phyloP scores from a whole-genome alignment of 2,329 filamentous ascomycete species.

The Pezicula carpinea region DNA sequence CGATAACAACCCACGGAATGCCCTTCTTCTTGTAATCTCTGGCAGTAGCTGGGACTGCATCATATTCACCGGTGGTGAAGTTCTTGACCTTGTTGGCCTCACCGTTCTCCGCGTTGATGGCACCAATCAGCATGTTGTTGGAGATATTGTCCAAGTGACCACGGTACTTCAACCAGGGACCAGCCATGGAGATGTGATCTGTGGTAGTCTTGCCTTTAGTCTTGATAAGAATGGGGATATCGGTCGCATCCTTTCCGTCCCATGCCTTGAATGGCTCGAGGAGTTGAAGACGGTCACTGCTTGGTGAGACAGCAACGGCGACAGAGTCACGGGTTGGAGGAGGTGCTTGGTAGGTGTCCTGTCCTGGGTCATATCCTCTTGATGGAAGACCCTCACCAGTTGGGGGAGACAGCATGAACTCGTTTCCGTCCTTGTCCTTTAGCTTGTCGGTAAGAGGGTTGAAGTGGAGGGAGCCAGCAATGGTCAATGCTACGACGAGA shows the following conservation, averaged over 20 bases:
- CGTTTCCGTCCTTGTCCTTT: slow-evolving; percentile 93
- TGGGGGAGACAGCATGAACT: slow-evolving; percentile 82
- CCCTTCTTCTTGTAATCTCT: slow-evolving; percentile 98
- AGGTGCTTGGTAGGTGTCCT: slow-evolving; percentile 94
- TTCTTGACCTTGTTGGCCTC: slow-evolving; percentile 99
- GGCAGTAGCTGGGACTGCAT: slow-evolving; percentile 86
- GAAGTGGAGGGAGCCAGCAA: slow-evolving; percentile 83
- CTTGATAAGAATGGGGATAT: slow-evolving; percentile 95
- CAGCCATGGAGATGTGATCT: slow-evolving; percentile 96
- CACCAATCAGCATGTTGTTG: slow-evolving; percentile 99
- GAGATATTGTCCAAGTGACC: slow-evolving; percentile 99
- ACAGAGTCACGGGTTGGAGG: slow-evolving; percentile 72
- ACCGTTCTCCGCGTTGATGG: slow-evolving; percentile 90
- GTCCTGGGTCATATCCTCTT: slow-evolving; percentile 82
- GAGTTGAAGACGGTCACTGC: slow-evolving; percentile 90
- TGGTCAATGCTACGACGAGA: slow-evolving; percentile 78
- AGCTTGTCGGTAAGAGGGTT: slow-evolving; percentile 91
- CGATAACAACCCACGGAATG: slow-evolving; percentile 93
- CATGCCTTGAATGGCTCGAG: slow-evolving; percentile 81
- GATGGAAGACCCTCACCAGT: slow-evolving; percentile 75
- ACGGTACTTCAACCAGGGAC: slow-evolving; percentile 97
- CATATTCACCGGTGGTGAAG: slow-evolving; percentile 75
- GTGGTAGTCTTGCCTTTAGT: slow-evolving; percentile 93
- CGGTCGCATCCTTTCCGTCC: slow-evolving; percentile 84
- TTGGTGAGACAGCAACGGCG: slow-evolving; percentile 76